Evolutionary conservation across 2,329 filamentous ascomycete species (phyloP).

Genomic region (Esteya vermicola): DNA sequence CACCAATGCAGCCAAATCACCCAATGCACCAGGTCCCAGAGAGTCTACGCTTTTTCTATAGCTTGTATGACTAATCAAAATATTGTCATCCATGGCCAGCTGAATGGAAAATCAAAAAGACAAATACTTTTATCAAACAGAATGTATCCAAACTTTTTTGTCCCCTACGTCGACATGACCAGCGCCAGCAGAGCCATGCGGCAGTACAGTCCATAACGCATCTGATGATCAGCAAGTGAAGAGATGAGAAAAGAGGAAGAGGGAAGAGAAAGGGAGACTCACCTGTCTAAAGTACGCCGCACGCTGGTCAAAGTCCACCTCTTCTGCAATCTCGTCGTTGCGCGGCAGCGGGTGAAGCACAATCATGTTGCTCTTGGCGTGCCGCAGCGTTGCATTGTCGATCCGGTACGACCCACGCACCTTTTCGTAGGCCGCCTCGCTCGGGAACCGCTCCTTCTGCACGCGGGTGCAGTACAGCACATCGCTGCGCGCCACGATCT

Average conservation of each 20-base stretch:
- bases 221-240: conserved; percentile 44
- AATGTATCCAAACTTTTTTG: not conserved
- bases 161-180: conserved; percentile 50
- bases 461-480: conserved; percentile 95
- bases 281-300: conserved; percentile 99
- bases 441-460: conserved; percentile 91
- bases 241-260: not conserved
- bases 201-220: conserved; percentile 95
- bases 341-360: conserved; percentile 92
- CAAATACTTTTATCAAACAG: not conserved
- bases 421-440: conserved; percentile 63
- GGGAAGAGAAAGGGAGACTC: too few species aligned
- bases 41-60: conserved; percentile 10
- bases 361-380: conserved; percentile 85
- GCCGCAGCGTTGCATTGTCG: conserved; percentile 77
- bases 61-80: not conserved
- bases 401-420: conserved; percentile 84
- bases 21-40: not conserved
- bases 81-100: too few species aligned
- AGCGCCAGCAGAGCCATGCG: conserved; percentile 94
- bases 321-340: conserved; percentile 85
- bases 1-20: conserved; percentile 8
- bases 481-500: conserved; percentile 75
- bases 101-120: conserved; percentile 3
- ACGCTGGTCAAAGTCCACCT: conserved; percentile 93